A percentile compares a stretch with the other conserved stretches of the same genome.
Conservation (phyloP, 495 filamentous ascomycete species). For the Chlorociboria aeruginascens region DNA sequence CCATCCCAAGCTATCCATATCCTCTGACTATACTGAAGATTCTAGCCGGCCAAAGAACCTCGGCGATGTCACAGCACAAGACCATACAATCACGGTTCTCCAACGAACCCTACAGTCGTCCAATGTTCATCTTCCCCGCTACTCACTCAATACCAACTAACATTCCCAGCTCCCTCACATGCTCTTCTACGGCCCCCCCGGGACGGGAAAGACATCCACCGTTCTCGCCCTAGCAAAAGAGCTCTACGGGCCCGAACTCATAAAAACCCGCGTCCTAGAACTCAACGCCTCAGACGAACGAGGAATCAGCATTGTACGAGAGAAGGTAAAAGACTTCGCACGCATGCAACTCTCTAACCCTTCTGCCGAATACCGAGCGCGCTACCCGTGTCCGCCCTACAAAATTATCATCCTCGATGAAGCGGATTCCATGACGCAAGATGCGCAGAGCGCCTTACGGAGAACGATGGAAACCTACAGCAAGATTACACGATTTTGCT, state of each 20-base stretch:
- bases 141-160: background rate
- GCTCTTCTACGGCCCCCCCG: constrained; percentile 97
- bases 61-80: constrained; percentile 92
- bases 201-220: constrained; percentile 97
- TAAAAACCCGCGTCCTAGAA: constrained; percentile 89
- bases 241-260: constrained; percentile 90
- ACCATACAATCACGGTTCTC: constrained; percentile 89
- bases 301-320: constrained; percentile 91
- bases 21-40: constrained; percentile 1
- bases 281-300: constrained; percentile 98
- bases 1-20: background rate
- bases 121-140: constrained; percentile 45
- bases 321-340: constrained; percentile 97
- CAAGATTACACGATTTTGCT: constrained; percentile 91
- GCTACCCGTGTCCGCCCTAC: constrained; percentile 91
- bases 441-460: constrained; percentile 84
- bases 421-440: constrained; percentile 97
- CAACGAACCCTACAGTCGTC: constrained; percentile 87
- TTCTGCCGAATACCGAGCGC: constrained; percentile 46
- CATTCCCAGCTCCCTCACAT: constrained; percentile 79
- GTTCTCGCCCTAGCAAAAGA: constrained; percentile 93
- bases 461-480: constrained; percentile 97
- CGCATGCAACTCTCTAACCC: constrained; percentile 84
- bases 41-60: constrained; percentile 82
- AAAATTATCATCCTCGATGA: constrained; percentile 98